Percentiles rank a stretch among this genome's conserved stretches.
These are phyloP conservation scores for Wickerhamiella musiphila DNA, from an alignment of 805 yeast genomes.

Conservation along the genomic window DNA sequence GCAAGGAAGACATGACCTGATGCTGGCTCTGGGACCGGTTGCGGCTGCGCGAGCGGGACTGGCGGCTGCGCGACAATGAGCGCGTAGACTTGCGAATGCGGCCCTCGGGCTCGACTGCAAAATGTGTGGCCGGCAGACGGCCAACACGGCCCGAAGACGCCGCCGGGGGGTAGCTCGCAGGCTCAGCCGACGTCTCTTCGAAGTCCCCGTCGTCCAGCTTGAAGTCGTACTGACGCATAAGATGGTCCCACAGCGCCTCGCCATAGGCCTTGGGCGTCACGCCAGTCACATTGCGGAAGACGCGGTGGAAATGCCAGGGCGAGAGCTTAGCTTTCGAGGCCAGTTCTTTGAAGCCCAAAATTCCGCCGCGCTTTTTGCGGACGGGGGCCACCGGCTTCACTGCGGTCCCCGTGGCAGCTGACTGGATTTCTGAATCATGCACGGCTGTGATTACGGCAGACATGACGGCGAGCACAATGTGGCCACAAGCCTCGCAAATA, in stretches of 20 bases:
- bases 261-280: constrained; percentile 81
- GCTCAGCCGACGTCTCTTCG: neutral
- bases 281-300: constrained; percentile 71
- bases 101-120: constrained; percentile 1
- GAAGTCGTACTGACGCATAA: constrained; percentile 15
- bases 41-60: constrained; percentile 7
- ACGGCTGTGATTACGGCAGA: constrained; percentile 23
- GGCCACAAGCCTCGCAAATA: constrained; percentile 66
- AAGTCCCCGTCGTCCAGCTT: constrained; percentile 9
- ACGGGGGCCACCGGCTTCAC: constrained; percentile 14
- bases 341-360: constrained; percentile 54
- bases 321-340: constrained; percentile 69
- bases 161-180: neutral
- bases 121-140: neutral
- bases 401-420: constrained; percentile 3
- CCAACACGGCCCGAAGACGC: neutral
- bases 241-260: constrained; percentile 43
- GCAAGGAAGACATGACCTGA: constrained; percentile 4
- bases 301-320: constrained; percentile 90
- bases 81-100: constrained; percentile 5
- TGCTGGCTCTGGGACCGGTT: constrained; percentile 6
- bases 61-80: constrained; percentile 2
- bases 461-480: constrained; percentile 66
- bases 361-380: constrained; percentile 24
- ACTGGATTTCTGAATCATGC: constrained; percentile 14